phyloP scores from a whole-genome alignment of 371 early-diverging fungal species.

The Mortierella sp. region DNA sequence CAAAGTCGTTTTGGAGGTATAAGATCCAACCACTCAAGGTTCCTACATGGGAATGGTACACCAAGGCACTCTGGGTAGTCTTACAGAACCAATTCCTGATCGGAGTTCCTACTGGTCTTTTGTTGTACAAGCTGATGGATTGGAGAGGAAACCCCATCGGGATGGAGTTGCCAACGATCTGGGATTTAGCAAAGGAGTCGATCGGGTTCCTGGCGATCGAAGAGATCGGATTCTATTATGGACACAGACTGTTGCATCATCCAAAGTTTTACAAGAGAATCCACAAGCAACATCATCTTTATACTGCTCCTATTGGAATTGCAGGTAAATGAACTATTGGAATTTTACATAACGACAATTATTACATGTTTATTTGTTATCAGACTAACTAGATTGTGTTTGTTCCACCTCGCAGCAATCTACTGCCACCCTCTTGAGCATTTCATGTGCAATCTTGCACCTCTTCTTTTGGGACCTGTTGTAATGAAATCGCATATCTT shows the following conservation, averaged over 20 bases:
- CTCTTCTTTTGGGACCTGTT: conserved; percentile 65
- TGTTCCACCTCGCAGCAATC: conserved; percentile 35
- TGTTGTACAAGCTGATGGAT: conserved; percentile 41
- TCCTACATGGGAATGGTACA: conserved; percentile 45
- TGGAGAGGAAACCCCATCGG: conserved; percentile 47
- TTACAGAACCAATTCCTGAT: conserved; percentile 56
- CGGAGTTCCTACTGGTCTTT: conserved; percentile 42
- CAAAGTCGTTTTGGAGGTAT: conserved; percentile 48
- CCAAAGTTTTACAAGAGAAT: conserved; percentile 63
- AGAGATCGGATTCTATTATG: conserved; percentile 73
- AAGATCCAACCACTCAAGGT: conserved; percentile 58
- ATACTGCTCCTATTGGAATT: conserved; percentile 71
- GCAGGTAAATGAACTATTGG: conserved; percentile 55
- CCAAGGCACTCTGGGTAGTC: conserved; percentile 45
- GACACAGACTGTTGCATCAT: conserved; percentile 66
- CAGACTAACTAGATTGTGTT: not conserved
- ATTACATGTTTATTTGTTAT: not conserved
- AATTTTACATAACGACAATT: not conserved
- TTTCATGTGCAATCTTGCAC: conserved; percentile 63
- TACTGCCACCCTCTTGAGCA: conserved; percentile 74
- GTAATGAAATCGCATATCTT: conserved; percentile 66
- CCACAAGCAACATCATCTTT: conserved; percentile 74
- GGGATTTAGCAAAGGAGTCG: conserved; percentile 55
- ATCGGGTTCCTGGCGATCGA: conserved; percentile 65
- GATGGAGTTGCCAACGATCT: conserved; percentile 47